Percentiles rank a stretch among this genome's conserved stretches.
Evolutionary conservation across 1,284 basidiomycete genomes (phyloP).

Genomic region (Sphaerobolus stellatus): DNA sequence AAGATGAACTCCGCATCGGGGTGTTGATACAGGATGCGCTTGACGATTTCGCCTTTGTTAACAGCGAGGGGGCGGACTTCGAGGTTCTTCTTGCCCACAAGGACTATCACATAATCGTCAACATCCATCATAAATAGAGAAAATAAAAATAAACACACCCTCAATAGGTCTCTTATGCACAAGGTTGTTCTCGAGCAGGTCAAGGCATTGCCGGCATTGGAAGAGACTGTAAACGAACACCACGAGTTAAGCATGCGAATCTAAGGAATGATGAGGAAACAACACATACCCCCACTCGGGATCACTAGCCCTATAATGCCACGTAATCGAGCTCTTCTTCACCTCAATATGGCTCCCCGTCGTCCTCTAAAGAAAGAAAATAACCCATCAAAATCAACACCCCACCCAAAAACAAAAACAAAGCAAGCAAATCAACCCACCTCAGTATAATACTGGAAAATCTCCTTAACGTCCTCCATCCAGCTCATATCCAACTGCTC

Average conservation of each 20-base stretch:
- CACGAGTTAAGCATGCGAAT: constrained; percentile 19
- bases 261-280: constrained; percentile 1
- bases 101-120: constrained; percentile 47
- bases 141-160: constrained; percentile 44
- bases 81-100: constrained; percentile 97
- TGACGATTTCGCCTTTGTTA: constrained; percentile 96
- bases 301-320: constrained; percentile 94
- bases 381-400: constrained; percentile 8
- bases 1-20: constrained; percentile 94
- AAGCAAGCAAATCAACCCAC: constrained; percentile 35
- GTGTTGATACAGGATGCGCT: constrained; percentile 88
- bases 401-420: neutral
- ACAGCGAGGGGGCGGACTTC: constrained; percentile 94
- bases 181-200: constrained; percentile 90
- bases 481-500: constrained; percentile 94
- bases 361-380: constrained; percentile 54
- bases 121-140: constrained; percentile 32
- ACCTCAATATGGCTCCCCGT: constrained; percentile 95
- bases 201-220: constrained; percentile 96
- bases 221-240: constrained; percentile 58
- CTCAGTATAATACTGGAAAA: constrained; percentile 97
- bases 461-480: constrained; percentile 94
- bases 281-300: constrained; percentile 90
- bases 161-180: constrained; percentile 88
- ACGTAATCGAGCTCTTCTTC: constrained; percentile 96